phyloP scores from a whole-genome alignment of 2,329 filamentous ascomycete species.

The Alternaria novae-zelandiae region DNA sequence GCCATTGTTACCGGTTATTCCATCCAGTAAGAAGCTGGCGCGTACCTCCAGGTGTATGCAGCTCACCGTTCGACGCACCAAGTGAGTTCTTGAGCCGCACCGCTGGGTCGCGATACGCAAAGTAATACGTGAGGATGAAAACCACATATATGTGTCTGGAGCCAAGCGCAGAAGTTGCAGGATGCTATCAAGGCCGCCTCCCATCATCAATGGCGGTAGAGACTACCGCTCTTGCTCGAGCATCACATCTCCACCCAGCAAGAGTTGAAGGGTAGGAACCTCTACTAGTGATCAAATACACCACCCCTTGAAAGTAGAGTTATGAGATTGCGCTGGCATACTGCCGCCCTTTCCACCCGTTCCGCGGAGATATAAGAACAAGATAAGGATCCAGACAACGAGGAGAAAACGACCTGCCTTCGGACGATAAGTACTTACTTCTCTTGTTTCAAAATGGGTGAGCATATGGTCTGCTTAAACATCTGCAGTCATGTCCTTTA shows the following conservation, averaged over 20 bases:
- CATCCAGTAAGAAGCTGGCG: not conserved
- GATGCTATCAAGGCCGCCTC: not conserved
- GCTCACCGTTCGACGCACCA: slow-evolving; percentile 27
- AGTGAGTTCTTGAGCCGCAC: slow-evolving; percentile 13
- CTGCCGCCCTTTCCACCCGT: not conserved
- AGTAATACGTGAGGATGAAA: not conserved
- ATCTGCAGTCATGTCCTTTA: not conserved
- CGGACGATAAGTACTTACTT: not conserved
- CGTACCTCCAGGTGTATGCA: not conserved
- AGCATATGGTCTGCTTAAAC: not conserved
- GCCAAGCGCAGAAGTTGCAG: not conserved
- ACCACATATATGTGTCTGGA: not conserved
- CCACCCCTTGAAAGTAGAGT: not conserved
- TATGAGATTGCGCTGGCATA: not conserved
- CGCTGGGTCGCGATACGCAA: slow-evolving; percentile 1
- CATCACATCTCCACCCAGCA: not conserved
- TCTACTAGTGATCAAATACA: not conserved
- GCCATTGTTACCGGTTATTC: not conserved
- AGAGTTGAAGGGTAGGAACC: not conserved
- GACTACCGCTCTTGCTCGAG: not conserved
- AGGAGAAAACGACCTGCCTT: not conserved
- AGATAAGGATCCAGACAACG: not conserved
- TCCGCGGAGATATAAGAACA: not conserved
- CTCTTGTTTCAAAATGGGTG: not conserved
- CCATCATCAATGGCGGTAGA: not conserved